phyloP scores from a whole-genome alignment of 495 filamentous ascomycete species.

The Pyrenopolyporus hunteri region DNA sequence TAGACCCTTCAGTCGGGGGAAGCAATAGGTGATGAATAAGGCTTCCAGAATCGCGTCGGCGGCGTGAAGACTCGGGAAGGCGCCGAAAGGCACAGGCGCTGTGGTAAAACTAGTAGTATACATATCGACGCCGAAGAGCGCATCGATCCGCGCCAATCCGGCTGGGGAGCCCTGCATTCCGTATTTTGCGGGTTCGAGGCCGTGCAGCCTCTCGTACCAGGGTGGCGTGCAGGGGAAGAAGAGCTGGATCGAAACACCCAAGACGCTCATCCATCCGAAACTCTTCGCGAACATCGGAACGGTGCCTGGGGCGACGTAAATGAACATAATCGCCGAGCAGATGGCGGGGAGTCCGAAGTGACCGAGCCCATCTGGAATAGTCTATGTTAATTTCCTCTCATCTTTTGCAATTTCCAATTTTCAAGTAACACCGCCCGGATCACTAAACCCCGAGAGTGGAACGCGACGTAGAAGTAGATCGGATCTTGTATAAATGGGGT shows the following conservation, averaged over 20 bases:
- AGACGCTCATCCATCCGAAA: constrained; percentile 91
- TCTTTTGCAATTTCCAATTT: neutral
- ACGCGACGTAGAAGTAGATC: neutral
- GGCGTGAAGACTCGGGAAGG: constrained; percentile 90
- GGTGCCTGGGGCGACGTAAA: constrained; percentile 86
- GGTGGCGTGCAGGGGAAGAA: constrained; percentile 91
- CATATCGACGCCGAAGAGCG: constrained; percentile 84
- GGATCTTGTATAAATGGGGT: neutral
- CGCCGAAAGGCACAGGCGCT: constrained; percentile 90
- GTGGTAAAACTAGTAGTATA: constrained; percentile 90
- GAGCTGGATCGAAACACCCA: constrained; percentile 83
- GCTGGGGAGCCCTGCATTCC: constrained; percentile 85
- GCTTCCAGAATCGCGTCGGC: constrained; percentile 85
- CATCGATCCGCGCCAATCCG: constrained; percentile 85
- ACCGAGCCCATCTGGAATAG: constrained; percentile 66
- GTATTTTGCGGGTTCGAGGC: constrained; percentile 86
- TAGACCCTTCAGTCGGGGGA: constrained; percentile 75
- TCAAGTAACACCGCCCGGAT: no score
- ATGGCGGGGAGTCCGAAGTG: constrained; percentile 86
- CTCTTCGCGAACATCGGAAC: constrained; percentile 81
- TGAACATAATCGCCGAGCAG: constrained; percentile 75
- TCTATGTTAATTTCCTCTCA: neutral
- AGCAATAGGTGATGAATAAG: constrained; percentile 90
- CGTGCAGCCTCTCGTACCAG: constrained; percentile 93
- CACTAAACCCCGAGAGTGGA: neutral